Percentiles rank a stretch among this genome's conserved stretches.
phyloP scores from a whole-genome alignment of 2,329 filamentous ascomycete genomes.

The Dactylonectria macrodidyma region DNA sequence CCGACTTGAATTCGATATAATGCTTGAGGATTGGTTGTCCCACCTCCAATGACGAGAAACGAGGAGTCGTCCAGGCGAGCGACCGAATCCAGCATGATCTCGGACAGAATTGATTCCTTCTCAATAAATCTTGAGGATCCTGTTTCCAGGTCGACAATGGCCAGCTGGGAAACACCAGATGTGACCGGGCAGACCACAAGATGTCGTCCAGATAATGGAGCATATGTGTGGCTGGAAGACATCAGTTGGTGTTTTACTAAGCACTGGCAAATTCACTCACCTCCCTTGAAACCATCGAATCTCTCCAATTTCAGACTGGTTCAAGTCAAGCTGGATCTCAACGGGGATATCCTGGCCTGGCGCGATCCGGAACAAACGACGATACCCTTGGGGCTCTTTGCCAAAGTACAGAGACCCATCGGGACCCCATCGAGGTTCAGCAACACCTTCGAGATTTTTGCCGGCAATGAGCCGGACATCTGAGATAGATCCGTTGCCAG shows the following conservation, averaged over 20 bases:
- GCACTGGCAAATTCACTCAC: constrained; percentile 38
- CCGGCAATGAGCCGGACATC: constrained; percentile 59
- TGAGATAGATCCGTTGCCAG: constrained; percentile 48
- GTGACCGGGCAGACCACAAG: constrained; percentile 54
- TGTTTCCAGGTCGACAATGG: constrained; percentile 56
- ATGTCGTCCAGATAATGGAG: constrained; percentile 52
- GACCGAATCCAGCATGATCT: constrained; percentile 54
- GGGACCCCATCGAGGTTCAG: constrained; percentile 65
- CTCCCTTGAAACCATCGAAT: constrained; percentile 50
- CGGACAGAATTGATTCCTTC: constrained; percentile 48
- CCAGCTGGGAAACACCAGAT: constrained; percentile 53
- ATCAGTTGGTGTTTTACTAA: constrained; percentile 14
- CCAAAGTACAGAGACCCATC: constrained; percentile 65
- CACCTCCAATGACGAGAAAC: constrained; percentile 57
- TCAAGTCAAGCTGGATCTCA: constrained; percentile 55
- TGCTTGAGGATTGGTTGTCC: constrained; percentile 48
- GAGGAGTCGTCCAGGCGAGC: constrained; percentile 52
- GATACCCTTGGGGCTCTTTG: constrained; percentile 62
- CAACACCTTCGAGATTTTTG: constrained; percentile 57
- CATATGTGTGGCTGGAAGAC: constrained; percentile 55
- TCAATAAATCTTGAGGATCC: constrained; percentile 51
- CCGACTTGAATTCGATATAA: constrained; percentile 55
- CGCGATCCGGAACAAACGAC: constrained; percentile 61
- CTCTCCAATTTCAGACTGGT: constrained; percentile 58
- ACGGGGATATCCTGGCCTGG: constrained; percentile 45